Evolutionary conservation across 2,329 filamentous ascomycete species (phyloP).

Genomic region (Epichloe sylvatica): DNA sequence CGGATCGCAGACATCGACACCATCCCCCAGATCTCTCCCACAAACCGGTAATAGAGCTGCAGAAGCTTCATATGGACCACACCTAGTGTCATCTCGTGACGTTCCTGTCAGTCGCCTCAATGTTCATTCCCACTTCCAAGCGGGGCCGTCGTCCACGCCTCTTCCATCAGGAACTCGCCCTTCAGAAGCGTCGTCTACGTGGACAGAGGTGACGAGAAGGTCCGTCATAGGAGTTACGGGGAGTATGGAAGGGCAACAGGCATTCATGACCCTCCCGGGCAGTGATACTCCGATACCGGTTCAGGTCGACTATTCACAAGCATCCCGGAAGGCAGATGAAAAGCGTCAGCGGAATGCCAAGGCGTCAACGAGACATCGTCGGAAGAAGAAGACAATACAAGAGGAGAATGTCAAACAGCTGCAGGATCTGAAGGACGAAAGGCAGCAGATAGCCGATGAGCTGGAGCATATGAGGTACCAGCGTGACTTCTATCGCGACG

Average conservation of each 20-base stretch:
- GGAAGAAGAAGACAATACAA: constrained; percentile 71
- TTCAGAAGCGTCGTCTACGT: constrained; percentile 14
- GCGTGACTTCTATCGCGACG: constrained; percentile 57
- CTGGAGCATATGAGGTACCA: constrained; percentile 44
- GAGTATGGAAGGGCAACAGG: constrained; percentile 22
- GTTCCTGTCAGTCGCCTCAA: constrained; percentile 8
- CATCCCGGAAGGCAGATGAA: constrained; percentile 70
- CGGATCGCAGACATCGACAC: constrained; percentile 10
- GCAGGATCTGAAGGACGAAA: constrained; percentile 52
- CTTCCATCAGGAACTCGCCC: constrained; percentile 10
- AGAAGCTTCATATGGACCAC: constrained; percentile 13
- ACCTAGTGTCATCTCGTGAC: constrained; percentile 11
- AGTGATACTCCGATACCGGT: constrained; percentile 36
- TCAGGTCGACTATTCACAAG: constrained; percentile 66
- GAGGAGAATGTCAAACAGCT: constrained; percentile 57
- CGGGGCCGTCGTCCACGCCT: constrained; percentile 10
- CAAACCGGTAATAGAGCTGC: constrained; percentile 19
- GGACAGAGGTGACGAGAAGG: constrained; percentile 21
- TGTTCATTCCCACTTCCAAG: constrained; percentile 12
- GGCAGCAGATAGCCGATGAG: constrained; percentile 47
- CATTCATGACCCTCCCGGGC: constrained; percentile 25
- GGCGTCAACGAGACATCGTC: constrained; percentile 69
- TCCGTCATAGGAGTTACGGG: constrained; percentile 15
- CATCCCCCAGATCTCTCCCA: constrained; percentile 21
- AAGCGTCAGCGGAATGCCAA: constrained; percentile 76